Evolutionary conservation across 108 stramenopile genomes (phyloP), one percentile per base, ranked within the genome.

Genomic region (Pseudonitzschia multiseries): DNA sequence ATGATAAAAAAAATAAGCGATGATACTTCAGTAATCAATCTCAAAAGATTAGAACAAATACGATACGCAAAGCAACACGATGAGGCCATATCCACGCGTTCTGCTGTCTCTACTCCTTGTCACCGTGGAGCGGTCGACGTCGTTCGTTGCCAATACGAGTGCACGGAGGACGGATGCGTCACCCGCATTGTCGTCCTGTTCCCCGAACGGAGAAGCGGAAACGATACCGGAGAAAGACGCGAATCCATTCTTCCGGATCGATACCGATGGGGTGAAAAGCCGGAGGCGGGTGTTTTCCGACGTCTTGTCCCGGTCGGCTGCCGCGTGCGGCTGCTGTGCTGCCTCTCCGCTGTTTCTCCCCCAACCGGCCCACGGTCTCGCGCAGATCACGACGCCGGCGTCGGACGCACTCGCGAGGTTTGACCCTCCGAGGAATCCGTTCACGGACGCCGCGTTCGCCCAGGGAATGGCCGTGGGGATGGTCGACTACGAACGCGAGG

Each of bases 401-500:
- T 22, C 75, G 31, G 27, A 60, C 31, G 26, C 57, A 18, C 2
- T 48, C n/a, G 21, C 60, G 1, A 22, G 33, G 6, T 81, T 75
- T 36, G 75, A 83, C 32, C 61, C 13, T 15, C 78, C 69, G 17
- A 56, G 81, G 26, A 79, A 76, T 68, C 42, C 46, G 13, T 43
- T 69, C 2, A 8, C 51, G 20, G 81, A 82, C 44, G 50, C 36
- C 14, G 57, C 78, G 1, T 84, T 84, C 65, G 77, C 83, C 5
- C 65, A 65, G 33, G 72, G 72, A 10, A 84, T 81, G 83, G 57
- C 77, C 15, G 64, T 56, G 0, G 79, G 75, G 13, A 86, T 86
- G 85, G 60, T 69, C 8, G 74, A 75, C 3, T 86, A 86, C 63
- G 85, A 86, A 65, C 41, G 41, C 21, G 75, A 71, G 40, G 83